Conservation (phyloP, 2,329 filamentous ascomycete species). For the Phialophora verrucosa region DNA sequence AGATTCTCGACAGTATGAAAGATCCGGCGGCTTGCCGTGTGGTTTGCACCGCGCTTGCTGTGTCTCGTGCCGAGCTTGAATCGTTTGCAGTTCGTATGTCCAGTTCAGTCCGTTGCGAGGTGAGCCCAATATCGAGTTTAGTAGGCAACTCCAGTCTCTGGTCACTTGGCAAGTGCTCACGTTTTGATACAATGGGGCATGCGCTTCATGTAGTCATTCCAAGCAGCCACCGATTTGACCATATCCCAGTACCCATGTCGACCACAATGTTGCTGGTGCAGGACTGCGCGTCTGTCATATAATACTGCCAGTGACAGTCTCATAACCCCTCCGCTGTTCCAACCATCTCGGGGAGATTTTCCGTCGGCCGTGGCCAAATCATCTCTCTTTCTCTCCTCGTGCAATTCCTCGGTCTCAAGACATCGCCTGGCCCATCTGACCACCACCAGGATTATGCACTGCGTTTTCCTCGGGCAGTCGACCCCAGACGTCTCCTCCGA, state of each 20-base stretch:
- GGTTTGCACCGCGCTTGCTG: background rate
- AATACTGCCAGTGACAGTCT: background rate
- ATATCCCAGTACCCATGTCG: background rate
- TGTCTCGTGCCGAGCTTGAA: background rate
- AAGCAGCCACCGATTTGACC: background rate
- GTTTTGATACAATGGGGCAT: background rate
- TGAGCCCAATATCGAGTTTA: background rate
- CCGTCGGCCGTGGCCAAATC: background rate
- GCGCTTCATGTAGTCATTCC: background rate
- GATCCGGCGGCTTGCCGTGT: background rate
- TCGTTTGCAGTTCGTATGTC: background rate
- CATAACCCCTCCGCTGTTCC: background rate
- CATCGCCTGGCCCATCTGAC: background rate
- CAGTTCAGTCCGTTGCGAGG: background rate
- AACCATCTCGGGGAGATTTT: background rate
- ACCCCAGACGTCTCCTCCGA: conserved; percentile 38
- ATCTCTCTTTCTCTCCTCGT: background rate
- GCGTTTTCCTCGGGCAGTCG: conserved; percentile 29
- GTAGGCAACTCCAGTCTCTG: background rate
- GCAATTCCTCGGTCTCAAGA: background rate
- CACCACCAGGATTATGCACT: conserved; percentile 9
- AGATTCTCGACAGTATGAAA: background rate
- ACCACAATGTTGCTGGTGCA: background rate
- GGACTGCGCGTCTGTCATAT: background rate
- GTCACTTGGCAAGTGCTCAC: background rate